A percentile compares a stretch with the other conserved stretches of the same genome.
Conservation (phyloP, 1,139 yeast species). For the Kodamaea fungicola region DNA sequence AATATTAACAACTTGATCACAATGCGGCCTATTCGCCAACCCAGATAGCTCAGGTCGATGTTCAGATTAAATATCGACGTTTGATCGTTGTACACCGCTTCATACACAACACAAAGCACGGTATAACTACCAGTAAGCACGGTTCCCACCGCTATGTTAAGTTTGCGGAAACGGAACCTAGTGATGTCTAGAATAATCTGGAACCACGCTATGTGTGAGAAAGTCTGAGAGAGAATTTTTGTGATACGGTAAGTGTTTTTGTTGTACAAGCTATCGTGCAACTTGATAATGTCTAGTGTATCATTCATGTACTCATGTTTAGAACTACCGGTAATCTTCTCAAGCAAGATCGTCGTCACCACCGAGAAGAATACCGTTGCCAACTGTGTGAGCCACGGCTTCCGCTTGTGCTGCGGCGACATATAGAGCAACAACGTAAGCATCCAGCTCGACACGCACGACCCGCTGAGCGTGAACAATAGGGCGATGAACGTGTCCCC, state of each 20-base stretch:
- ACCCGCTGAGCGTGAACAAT: conserved; percentile 38
- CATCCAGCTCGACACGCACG: conserved; percentile 53
- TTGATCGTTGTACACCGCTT: conserved; percentile 10
- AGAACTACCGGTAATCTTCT: conserved; percentile 32
- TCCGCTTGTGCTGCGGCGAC: conserved; percentile 41
- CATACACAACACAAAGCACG: conserved; percentile 14
- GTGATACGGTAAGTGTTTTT: conserved; percentile 28
- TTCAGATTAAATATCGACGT: conserved; percentile 13
- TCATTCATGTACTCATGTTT: conserved; percentile 34
- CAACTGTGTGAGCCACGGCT: conserved; percentile 44
- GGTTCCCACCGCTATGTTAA: conserved; percentile 17
- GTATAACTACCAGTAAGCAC: conserved; percentile 19
- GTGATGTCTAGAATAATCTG: conserved; percentile 33
- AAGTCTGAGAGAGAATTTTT: conserved; percentile 27
- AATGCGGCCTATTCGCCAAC: conserved; percentile 15
- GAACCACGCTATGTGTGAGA: conserved; percentile 39
- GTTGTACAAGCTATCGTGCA: conserved; percentile 28
- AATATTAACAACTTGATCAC: conserved; percentile 22
- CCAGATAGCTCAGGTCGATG: conserved; percentile 3
- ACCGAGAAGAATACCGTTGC: conserved; percentile 46
- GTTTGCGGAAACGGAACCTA: conserved; percentile 18
- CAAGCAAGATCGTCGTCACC: conserved; percentile 40
- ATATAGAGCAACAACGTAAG: conserved; percentile 43
- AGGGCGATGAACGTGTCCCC: conserved; percentile 47
- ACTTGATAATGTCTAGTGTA: conserved; percentile 32